Evolutionary conservation across 148 eudicot genomes (phyloP), one percentile per base, ranked within the genome.

Genomic region (Amaranthus hypochondriacus): DNA sequence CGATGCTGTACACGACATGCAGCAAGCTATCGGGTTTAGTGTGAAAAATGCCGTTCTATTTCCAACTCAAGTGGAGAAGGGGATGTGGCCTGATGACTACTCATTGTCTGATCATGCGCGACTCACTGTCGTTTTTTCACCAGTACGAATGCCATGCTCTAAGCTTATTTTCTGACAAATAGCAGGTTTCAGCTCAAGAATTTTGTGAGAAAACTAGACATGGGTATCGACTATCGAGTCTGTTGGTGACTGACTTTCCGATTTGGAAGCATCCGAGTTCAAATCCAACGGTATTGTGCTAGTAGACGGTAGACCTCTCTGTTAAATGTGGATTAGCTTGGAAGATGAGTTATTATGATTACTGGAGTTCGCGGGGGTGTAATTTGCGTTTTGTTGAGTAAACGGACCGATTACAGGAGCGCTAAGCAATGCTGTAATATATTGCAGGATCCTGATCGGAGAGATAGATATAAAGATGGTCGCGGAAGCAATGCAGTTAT

Each of bases 41-140:
- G 99, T 96, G 44, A 90, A 89, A 79, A 89, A 92, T 68, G 99
- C 97, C 48, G 97, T 90, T 65, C 91, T 96, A 21, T 96, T 86
- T 80, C 99, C 99, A 11, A 87, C 94, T 2, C 95, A 96, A 87
- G 97, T 89, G 21, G 99, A 92, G 85, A 96, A 88, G 80, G 99
- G 99, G 70, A 80, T 80, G 86, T 96, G 99, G 97, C 99, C 99
- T 3, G 95, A 96, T 77, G 92, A 96, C 72, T 96, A 92, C 76
- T 92, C 96, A 28, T 90, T 96, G 74, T 96, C 99, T 44, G 99
- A 96, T 75, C 99, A 96, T 84, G 99, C 99, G 70, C 94, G 97
- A 21, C 89, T 96, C 7, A 96, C 99, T 6, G 99, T 92, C 44
- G 97, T 92, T 3, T 92, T 96, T 74, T 92, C 96, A 68, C 99